Conservation (phyloP, 176 grass and related monocot genomes). For the Echinochloa phyllopogon region DNA sequence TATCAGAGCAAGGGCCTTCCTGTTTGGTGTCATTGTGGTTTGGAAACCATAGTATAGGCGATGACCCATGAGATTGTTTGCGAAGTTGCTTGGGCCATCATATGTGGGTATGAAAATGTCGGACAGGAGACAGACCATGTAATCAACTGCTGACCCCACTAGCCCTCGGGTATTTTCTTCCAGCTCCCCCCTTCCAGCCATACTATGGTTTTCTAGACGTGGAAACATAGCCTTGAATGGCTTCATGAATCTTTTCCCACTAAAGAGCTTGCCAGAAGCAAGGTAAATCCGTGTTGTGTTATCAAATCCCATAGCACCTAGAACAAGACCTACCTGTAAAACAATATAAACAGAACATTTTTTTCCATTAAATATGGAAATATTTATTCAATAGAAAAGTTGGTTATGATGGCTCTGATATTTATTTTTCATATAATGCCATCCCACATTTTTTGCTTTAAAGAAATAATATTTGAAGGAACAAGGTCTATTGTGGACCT, state of each 20-base stretch:
- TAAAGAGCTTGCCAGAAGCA: slow-evolving; percentile 89
- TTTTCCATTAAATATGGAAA: neutral
- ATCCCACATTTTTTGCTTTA: neutral
- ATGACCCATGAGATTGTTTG: slow-evolving; percentile 98
- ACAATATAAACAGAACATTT: slow-evolving; percentile 17
- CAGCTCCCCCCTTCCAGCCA: slow-evolving; percentile 70
- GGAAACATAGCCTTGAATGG: slow-evolving; percentile 83
- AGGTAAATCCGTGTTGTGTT: slow-evolving; percentile 90
- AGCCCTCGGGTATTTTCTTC: slow-evolving; percentile 80
- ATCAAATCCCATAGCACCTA: slow-evolving; percentile 75
- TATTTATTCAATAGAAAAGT: too few relatives aligned
- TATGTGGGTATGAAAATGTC: slow-evolving; percentile 99
- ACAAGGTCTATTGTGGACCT: neutral
- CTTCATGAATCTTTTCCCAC: slow-evolving; percentile 90
- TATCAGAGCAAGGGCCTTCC: slow-evolving; percentile 86
- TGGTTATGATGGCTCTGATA: neutral
- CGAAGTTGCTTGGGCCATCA: slow-evolving; percentile 96
- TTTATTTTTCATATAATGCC: neutral
- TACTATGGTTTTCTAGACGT: slow-evolving; percentile 75
- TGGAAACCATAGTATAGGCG: slow-evolving; percentile 90
- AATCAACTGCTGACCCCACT: slow-evolving; percentile 85
- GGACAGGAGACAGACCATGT: slow-evolving; percentile 96
- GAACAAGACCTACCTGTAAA: slow-evolving; percentile 81
- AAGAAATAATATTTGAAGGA: neutral
- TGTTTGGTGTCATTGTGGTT: slow-evolving; percentile 81